These are phyloP conservation scores for Hylodesmum podocarpum DNA, from an alignment of 306 rosid species.

Conservation along the genomic window DNA sequence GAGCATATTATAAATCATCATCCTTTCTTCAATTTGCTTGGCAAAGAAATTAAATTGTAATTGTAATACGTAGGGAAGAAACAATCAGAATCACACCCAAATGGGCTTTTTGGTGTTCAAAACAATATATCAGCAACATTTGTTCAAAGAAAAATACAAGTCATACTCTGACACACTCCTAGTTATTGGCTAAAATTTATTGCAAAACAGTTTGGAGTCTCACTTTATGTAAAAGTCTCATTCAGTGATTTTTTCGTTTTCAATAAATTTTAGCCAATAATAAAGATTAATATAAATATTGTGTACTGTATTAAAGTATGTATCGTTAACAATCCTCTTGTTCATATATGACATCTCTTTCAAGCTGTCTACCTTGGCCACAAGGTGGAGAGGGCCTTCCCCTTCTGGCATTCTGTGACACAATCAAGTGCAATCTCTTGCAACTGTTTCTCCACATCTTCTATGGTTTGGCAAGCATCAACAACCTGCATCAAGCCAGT, in stretches of 20 bases:
- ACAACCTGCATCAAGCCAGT: slow-evolving; percentile 55
- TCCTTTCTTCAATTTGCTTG: not conserved
- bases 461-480: slow-evolving; percentile 72
- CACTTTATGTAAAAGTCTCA: too few species aligned
- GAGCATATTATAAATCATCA: not conserved
- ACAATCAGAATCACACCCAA: not conserved
- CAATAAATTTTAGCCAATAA: too few species aligned
- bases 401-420: slow-evolving; percentile 58
- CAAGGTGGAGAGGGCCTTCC: slow-evolving; percentile 61
- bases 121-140: not conserved
- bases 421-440: slow-evolving; percentile 52
- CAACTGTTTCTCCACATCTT: slow-evolving; percentile 74
- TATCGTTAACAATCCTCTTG: too few species aligned
- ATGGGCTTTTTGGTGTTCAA: not conserved
- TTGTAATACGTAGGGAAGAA: not conserved
- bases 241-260: too few species aligned
- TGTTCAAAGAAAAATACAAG: too few species aligned
- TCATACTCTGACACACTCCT: too few species aligned
- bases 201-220: too few species aligned
- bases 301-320: too few species aligned
- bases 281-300: too few species aligned
- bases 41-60: not conserved
- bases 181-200: too few species aligned
- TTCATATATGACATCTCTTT: not conserved
- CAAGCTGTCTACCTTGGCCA: slow-evolving; percentile 45